Percentiles rank a stretch among this genome's conserved stretches.
phyloP scores from a whole-genome alignment of 371 early-diverging fungal genomes.

The Mortierella sp. region DNA sequence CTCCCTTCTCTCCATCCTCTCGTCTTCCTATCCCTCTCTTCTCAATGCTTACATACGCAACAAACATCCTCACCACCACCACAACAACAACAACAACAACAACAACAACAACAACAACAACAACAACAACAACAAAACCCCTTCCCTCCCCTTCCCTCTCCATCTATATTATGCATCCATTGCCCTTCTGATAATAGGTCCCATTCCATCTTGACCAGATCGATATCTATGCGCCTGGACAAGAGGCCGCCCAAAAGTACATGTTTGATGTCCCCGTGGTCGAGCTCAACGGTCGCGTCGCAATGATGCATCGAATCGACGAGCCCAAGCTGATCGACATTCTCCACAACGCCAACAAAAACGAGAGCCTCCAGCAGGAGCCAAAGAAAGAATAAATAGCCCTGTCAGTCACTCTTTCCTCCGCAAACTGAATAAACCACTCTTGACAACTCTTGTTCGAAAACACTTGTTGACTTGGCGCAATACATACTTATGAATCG shows the following conservation, averaged over 20 bases:
- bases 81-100: background rate
- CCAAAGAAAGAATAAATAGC: background rate
- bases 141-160: background rate
- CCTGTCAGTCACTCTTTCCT: background rate
- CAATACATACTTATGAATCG: too few species aligned
- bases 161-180: background rate
- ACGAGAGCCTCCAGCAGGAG: too few species aligned
- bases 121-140: background rate
- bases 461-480: too few species aligned
- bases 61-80: background rate
- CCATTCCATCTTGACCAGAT: constrained; percentile 50
- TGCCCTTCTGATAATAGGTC: constrained; percentile 13
- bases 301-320: constrained; percentile 54
- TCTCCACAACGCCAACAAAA: constrained; percentile 19
- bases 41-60: constrained; percentile 2
- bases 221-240: constrained; percentile 53
- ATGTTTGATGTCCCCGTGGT: constrained; percentile 57
- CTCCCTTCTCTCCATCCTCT: too few species aligned
- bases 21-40: background rate
- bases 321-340: constrained; percentile 50
- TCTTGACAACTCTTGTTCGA: too few species aligned
- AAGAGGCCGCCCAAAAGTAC: constrained; percentile 51
- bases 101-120: background rate
- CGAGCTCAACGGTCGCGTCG: constrained; percentile 46
- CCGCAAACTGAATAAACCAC: background rate